Percentiles rank a stretch among this genome's conserved stretches.
Evolutionary conservation across 1,284 basidiomycete genomes (phyloP).

Genomic region (Boletus holoroseus): DNA sequence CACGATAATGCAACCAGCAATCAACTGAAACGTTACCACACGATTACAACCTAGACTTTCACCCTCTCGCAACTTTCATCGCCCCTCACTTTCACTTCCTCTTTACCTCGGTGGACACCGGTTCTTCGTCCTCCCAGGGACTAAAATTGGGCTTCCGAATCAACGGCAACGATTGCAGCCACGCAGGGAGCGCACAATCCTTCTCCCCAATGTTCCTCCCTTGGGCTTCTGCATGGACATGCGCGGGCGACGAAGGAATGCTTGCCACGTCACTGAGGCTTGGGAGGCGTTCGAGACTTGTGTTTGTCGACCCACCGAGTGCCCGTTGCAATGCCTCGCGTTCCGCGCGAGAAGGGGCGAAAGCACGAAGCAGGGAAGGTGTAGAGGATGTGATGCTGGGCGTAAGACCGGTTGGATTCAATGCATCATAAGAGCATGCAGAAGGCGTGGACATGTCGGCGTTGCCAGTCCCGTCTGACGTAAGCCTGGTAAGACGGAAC

Average conservation of each 20-base stretch:
- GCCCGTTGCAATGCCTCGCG: constrained; percentile 71
- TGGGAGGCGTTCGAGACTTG: constrained; percentile 67
- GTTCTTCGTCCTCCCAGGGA: constrained; percentile 62
- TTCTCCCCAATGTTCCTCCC: constrained; percentile 28
- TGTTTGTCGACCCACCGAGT: constrained; percentile 60
- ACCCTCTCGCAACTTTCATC: not conserved
- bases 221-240: constrained; percentile 36
- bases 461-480: constrained; percentile 19
- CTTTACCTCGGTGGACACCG: constrained; percentile 21
- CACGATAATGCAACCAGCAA: constrained; percentile 13
- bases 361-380: constrained; percentile 61
- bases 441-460: constrained; percentile 14
- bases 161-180: constrained; percentile 51
- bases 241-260: constrained; percentile 57
- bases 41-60: constrained; percentile 5
- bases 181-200: constrained; percentile 41
- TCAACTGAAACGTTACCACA: constrained; percentile 14
- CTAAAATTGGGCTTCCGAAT: constrained; percentile 57
- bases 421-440: constrained; percentile 41
- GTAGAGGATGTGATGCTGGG: constrained; percentile 37
- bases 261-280: constrained; percentile 66
- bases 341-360: constrained; percentile 77
- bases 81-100: constrained; percentile 19
- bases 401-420: constrained; percentile 52
- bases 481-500: constrained; percentile 52